A percentile compares a stretch with the other conserved stretches of the same genome.
These are phyloP conservation scores for Thalassiosira delicatula DNA, from an alignment of 352 stramenopile genomes.

Conservation along the genomic window DNA sequence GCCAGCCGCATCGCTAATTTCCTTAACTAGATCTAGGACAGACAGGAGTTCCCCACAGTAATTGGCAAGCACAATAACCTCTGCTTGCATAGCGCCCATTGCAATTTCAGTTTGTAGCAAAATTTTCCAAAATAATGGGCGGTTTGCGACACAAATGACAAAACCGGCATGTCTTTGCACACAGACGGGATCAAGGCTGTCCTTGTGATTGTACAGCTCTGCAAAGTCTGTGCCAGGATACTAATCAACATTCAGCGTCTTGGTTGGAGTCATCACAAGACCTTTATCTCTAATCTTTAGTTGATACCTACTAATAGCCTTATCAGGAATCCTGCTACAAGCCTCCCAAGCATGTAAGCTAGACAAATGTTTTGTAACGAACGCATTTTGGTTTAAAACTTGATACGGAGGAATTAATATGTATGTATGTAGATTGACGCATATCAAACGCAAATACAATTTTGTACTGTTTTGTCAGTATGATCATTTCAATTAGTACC, in stretches of 20 bases:
- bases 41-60: neutral
- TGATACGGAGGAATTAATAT: too few species aligned
- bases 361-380: too few species aligned
- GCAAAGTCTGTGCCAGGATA: conserved; percentile 63
- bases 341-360: too few species aligned
- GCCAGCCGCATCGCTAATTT: too few species aligned
- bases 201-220: conserved; percentile 38
- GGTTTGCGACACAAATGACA: conserved; percentile 40
- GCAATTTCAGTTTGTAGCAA: conserved; percentile 7
- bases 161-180: conserved; percentile 55
- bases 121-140: conserved; percentile 30
- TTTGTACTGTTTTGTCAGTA: too few species aligned
- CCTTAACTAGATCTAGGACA: too few species aligned
- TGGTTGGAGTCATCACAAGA: conserved; percentile 32
- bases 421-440: too few species aligned
- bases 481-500: too few species aligned
- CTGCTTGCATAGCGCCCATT: neutral
- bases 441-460: too few species aligned
- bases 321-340: too few species aligned
- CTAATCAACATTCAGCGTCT: conserved; percentile 36
- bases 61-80: neutral
- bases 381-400: too few species aligned
- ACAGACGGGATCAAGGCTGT: conserved; percentile 42
- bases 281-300: conserved; percentile 29
- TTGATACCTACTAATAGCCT: conserved; percentile 59